A percentile compares a stretch with the other conserved stretches of the same genome.
phyloP scores from a whole-genome alignment of 2,329 filamentous ascomycete species.

The Plenodomus biglobosus region DNA sequence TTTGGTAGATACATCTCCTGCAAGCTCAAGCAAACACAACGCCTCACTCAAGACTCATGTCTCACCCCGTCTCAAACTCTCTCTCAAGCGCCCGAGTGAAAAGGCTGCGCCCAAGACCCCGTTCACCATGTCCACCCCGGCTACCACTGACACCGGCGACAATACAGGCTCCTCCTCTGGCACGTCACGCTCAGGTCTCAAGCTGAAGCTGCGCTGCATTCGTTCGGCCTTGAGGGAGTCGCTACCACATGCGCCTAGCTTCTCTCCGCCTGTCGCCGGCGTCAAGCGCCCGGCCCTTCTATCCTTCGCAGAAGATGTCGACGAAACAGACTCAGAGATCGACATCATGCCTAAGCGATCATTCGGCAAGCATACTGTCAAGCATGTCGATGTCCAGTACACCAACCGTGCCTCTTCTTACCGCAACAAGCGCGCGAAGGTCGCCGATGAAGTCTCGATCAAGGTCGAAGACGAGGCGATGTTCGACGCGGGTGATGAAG shows the following conservation, averaged over 20 bases:
- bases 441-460: neutral
- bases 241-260: neutral
- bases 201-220: conserved; percentile 14
- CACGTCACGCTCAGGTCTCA: conserved; percentile 4
- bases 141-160: neutral
- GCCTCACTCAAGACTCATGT: neutral
- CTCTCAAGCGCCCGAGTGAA: neutral
- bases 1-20: neutral
- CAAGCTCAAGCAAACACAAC: conserved; percentile 1
- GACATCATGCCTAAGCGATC: conserved; percentile 9
- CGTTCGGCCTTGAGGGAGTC: conserved; percentile 7
- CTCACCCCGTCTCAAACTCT: neutral
- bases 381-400: neutral
- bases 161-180: neutral
- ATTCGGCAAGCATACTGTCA: neutral
- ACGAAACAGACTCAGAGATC: conserved; percentile 16
- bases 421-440: neutral
- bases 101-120: neutral
- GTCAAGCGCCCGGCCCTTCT: conserved; percentile 3
- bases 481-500: conserved; percentile 1
- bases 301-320: neutral
- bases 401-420: neutral
- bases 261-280: neutral
- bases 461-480: conserved; percentile 2
- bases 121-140: neutral